These are phyloP conservation scores for Penicillium polonicum DNA, from an alignment of 2,329 filamentous ascomycete genomes.

Conservation along the genomic window DNA sequence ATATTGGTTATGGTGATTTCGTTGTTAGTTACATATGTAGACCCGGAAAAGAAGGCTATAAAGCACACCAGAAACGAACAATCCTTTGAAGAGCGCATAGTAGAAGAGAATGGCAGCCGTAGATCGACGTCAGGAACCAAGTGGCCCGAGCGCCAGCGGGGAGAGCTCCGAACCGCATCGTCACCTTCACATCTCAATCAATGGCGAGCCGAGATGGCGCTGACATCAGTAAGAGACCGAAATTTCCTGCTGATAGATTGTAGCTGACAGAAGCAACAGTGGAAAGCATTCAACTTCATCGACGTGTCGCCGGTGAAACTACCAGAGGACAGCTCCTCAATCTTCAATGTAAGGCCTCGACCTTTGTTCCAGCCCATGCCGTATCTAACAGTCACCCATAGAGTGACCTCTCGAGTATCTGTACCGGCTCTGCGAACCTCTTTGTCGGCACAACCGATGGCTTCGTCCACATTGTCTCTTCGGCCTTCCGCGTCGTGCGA, in stretches of 20 bases:
- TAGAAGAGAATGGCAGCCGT: background rate
- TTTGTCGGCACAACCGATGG: constrained; percentile 87
- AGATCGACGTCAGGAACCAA: constrained; percentile 13
- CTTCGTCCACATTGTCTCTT: constrained; percentile 80
- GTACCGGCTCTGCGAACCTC: constrained; percentile 82
- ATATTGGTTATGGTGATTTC: background rate
- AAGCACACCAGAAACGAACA: background rate
- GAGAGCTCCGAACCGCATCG: constrained; percentile 21
- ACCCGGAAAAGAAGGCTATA: background rate
- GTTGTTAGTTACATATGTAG: background rate
- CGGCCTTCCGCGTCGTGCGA: constrained; percentile 80
- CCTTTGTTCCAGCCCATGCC: background rate
- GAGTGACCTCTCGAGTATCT: constrained; percentile 75
- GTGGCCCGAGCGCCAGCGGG: constrained; percentile 22
- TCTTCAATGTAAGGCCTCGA: constrained; percentile 68
- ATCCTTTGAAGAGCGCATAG: too few relatives aligned
- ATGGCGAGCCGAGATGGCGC: constrained; percentile 44
- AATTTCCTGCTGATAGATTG: background rate
- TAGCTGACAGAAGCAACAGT: constrained; percentile 53
- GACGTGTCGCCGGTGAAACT: constrained; percentile 83
- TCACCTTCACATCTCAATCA: constrained; percentile 20
- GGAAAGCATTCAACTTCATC: constrained; percentile 99
- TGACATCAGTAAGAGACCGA: constrained; percentile 40
- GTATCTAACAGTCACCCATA: constrained; percentile 24
- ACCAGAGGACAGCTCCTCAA: constrained; percentile 71